phyloP scores from a whole-genome alignment of 192 early-diverging fungal genomes.

The Gigaspora rosea region DNA sequence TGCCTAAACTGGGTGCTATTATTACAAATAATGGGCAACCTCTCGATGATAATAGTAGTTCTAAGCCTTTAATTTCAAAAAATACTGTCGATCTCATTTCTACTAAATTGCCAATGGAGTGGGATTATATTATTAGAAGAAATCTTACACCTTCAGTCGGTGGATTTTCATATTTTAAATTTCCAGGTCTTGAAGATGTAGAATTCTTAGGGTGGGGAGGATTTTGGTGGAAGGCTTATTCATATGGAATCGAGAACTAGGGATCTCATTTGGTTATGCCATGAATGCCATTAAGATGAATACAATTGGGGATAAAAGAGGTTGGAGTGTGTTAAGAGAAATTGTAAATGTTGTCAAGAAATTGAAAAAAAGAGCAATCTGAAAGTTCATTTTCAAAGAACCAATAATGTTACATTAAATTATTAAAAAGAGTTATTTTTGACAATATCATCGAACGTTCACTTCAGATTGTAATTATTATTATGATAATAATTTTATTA shows the following conservation, averaged over 20 bases:
- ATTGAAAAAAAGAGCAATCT: background rate
- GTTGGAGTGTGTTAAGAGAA: slow-evolving; percentile 51
- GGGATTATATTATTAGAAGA: slow-evolving; percentile 32
- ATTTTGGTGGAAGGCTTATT: slow-evolving; percentile 61
- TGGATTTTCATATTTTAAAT: slow-evolving; percentile 39
- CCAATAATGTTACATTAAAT: too few species aligned
- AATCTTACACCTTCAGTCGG: slow-evolving; percentile 40
- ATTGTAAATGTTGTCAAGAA: slow-evolving; percentile 38
- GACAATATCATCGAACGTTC: too few species aligned
- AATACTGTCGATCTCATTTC: slow-evolving; percentile 32
- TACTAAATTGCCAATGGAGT: slow-evolving; percentile 29
- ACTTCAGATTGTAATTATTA: too few species aligned
- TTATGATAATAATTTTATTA: too few species aligned
- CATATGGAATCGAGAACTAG: slow-evolving; percentile 57
- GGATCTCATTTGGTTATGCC: slow-evolving; percentile 59
- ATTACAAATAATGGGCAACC: slow-evolving; percentile 60
- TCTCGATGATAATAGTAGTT: background rate
- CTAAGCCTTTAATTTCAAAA: slow-evolving; percentile 29
- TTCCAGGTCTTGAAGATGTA: slow-evolving; percentile 35
- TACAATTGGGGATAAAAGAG: slow-evolving; percentile 56
- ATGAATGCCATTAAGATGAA: slow-evolving; percentile 51
- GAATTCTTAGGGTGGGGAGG: slow-evolving; percentile 63
- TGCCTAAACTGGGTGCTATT: slow-evolving; percentile 61
- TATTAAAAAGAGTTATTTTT: too few species aligned
- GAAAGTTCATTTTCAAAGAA: too few species aligned